phyloP scores from a whole-genome alignment of 345 rosid species.

The Theobroma cacao region DNA sequence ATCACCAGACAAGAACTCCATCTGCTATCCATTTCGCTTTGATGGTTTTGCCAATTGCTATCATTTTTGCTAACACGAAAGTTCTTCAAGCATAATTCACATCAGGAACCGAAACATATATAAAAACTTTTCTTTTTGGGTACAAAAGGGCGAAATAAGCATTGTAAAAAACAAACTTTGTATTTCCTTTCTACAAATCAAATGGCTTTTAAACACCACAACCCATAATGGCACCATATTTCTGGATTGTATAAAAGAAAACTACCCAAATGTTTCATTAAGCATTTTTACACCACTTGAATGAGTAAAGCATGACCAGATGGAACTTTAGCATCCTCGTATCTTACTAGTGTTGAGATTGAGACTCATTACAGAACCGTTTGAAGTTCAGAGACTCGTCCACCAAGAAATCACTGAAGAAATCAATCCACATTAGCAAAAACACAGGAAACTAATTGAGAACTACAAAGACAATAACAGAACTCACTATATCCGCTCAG shows the following conservation, averaged over 20 bases:
- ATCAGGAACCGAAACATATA: background rate
- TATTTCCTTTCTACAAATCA: background rate
- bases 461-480: background rate
- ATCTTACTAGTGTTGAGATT: constrained; percentile 42
- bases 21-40: background rate
- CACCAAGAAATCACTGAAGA: constrained; percentile 62
- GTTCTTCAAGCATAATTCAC: background rate
- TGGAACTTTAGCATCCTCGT: background rate
- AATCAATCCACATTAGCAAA: background rate
- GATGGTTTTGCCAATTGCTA: background rate
- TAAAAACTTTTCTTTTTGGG: background rate
- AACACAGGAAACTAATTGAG: background rate
- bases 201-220: background rate
- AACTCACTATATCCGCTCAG: constrained; percentile 76
- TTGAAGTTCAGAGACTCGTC: constrained; percentile 81
- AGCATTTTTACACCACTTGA: constrained; percentile 4
- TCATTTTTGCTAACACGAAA: background rate
- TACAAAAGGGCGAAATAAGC: background rate
- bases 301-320: background rate
- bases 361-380: constrained; percentile 71
- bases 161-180: background rate
- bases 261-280: background rate
- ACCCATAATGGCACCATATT: background rate
- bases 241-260: background rate
- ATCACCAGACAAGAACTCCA: too few relatives aligned